Evolutionary conservation across 345 rosid species (phyloP).

Genomic region (Arabis hirsuta): DNA sequence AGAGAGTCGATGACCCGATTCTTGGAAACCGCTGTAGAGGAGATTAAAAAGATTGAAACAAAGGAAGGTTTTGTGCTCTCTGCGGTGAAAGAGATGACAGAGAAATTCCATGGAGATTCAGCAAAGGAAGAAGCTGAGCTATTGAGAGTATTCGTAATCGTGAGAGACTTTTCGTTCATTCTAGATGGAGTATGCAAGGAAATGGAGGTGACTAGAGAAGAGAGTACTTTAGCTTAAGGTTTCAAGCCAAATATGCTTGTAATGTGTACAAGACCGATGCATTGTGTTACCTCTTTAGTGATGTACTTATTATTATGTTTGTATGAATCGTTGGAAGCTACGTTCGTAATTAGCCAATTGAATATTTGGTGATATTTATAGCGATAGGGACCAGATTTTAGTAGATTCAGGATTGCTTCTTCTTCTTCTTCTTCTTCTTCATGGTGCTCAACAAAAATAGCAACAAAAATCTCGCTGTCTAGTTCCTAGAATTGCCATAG

Average conservation of each 20-base stretch:
- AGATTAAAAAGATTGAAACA: conserved; percentile 47
- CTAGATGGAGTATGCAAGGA: conserved; percentile 81
- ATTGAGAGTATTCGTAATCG: conserved; percentile 69
- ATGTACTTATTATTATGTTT: conserved; percentile 33
- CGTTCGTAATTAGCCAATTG: neutral
- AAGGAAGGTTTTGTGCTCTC: conserved; percentile 49
- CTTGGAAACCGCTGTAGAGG: conserved; percentile 65
- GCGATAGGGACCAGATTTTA: no score
- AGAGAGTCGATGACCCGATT: conserved; percentile 61
- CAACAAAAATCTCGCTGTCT: neutral
- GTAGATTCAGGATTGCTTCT: no score
- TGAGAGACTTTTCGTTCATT: conserved; percentile 69
- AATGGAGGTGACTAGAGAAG: conserved; percentile 61
- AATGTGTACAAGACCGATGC: conserved; percentile 12
- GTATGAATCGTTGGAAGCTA: conserved; percentile 18
- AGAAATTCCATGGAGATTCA: conserved; percentile 81
- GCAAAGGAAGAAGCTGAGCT: conserved; percentile 65
- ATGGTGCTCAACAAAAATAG: neutral
- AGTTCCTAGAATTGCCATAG: neutral
- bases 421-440: neutral
- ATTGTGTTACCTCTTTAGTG: conserved; percentile 13
- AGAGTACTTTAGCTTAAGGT: conserved; percentile 11
- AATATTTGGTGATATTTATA: no score
- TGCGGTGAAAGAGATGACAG: conserved; percentile 68
- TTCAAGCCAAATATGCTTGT: neutral